Evolutionary conservation across 495 filamentous ascomycete genomes (phyloP), one percentile per base, ranked within the genome.

Genomic region (Massariosphaeria phaeospora): DNA sequence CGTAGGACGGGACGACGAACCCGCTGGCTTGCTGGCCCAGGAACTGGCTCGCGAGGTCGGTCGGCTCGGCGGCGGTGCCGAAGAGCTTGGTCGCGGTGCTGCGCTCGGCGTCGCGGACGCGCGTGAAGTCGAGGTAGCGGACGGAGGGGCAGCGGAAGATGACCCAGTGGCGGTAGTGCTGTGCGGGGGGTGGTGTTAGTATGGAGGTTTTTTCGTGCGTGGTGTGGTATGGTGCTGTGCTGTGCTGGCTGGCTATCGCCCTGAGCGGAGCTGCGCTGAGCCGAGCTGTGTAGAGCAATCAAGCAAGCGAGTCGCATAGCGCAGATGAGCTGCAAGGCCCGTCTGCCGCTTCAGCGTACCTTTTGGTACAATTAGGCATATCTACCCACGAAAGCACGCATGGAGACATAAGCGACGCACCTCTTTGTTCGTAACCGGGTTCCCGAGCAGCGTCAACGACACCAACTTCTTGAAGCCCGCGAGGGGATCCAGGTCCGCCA

Each of bases 91-190:
- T 87, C 2, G 91, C 89, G 56, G 79, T 76, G 41, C 76, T 67
- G 15, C 91, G 84, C 75, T 99, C 94, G 1, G 74, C 81, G 41
- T 91, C 80, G 67, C 88, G 94, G 26, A 97, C 88, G 72, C 93
- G 94, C 48, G 82, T 79, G 69, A 89, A 96, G 73, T 99, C 94
- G 39, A 99, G 76, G 74, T 96, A 96, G 30, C 91, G 85, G 21
- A 99, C 80, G 18, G 75, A 76, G 3, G 90, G 89, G 62, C 83
- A 84, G 39, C 84, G 79, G 86, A 86, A 96, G 64, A 99, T 80
- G 31, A 95, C 72, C 85, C 86, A 99, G 70, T 84, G 84, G 13
- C 93, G 83, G 72, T 96, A 99, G 69, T 97, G 70, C 93, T 96
- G 66, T 38, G 12, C 12, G 7, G n/a, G n/a, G n/a, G n/a, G n/a